Percentiles rank a stretch among this genome's conserved stretches.
Conservation (phyloP, 2,329 filamentous ascomycete species). For the Ophiostoma sp. region DNA sequence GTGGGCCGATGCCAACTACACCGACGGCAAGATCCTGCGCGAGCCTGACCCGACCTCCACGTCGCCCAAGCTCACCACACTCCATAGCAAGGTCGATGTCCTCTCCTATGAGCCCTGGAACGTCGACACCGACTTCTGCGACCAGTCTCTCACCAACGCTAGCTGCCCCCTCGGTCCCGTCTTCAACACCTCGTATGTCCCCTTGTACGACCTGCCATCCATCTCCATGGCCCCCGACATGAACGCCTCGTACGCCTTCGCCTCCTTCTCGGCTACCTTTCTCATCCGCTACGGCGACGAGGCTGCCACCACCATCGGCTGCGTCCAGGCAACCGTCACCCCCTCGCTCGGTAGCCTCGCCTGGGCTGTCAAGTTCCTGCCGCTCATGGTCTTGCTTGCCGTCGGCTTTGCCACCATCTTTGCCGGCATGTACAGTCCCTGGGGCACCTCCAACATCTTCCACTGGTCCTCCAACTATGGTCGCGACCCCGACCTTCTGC, state of each 20-base stretch:
- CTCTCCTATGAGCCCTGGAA: constrained; percentile 69
- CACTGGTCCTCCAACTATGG: constrained; percentile 98
- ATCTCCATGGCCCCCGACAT: constrained; percentile 72
- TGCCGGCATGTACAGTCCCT: constrained; percentile 84
- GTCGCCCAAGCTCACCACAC: constrained; percentile 62
- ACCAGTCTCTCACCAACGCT: constrained; percentile 51
- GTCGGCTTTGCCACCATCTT: constrained; percentile 78
- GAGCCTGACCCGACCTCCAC: constrained; percentile 44
- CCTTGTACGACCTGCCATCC: constrained; percentile 55
- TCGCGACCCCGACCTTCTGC: constrained; percentile 82
- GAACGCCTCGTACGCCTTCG: constrained; percentile 76
- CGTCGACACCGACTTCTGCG: constrained; percentile 60
- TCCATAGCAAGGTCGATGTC: constrained; percentile 66
- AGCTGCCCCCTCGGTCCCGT: constrained; percentile 70
- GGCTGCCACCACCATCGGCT: constrained; percentile 61
- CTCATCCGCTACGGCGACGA: constrained; percentile 69
- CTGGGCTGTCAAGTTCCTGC: constrained; percentile 68
- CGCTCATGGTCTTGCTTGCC: constrained; percentile 69
- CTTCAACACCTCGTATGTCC: constrained; percentile 45
- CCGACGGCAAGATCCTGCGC: constrained; percentile 71
- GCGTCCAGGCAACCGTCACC: constrained; percentile 75
- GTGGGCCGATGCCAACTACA: constrained; percentile 58
- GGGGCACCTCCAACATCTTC: constrained; percentile 86
- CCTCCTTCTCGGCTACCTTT: constrained; percentile 71
- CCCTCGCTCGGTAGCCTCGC: constrained; percentile 70